A percentile compares a stretch with the other conserved stretches of the same genome.
These are phyloP conservation scores for Amphirosellinia nigrospora DNA, from an alignment of 495 filamentous ascomycete genomes.

Conservation along the genomic window DNA sequence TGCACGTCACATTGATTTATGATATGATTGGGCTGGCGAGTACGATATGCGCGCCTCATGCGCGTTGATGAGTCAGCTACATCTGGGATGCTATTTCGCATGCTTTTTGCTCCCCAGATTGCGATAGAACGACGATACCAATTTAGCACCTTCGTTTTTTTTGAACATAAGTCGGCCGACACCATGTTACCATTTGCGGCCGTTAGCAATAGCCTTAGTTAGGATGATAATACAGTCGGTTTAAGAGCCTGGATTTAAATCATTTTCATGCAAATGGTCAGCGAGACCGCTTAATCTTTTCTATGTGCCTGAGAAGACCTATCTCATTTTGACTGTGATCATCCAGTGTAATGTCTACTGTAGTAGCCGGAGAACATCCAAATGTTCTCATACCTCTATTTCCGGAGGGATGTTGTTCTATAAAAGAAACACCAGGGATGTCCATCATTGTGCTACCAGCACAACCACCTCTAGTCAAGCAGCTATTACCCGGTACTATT, in stretches of 20 bases:
- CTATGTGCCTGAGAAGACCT: background rate
- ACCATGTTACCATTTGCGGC: background rate
- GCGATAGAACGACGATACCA: slow-evolving; percentile 43
- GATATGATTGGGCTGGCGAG: background rate
- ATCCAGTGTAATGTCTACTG: background rate
- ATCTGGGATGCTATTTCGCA: slow-evolving; percentile 20
- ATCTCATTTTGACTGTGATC: background rate
- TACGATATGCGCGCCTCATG: background rate
- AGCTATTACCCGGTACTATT: slow-evolving; percentile 72
- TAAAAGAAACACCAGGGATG: background rate
- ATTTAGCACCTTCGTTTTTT: slow-evolving; percentile 29
- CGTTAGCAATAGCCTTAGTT: background rate
- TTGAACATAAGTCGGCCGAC: background rate
- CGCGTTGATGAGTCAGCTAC: background rate
- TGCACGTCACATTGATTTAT: slow-evolving; percentile 17
- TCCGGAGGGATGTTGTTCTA: background rate
- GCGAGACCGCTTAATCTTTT: background rate
- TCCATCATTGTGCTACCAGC: slow-evolving; percentile 36
- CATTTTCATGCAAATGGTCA: background rate
- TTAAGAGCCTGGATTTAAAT: background rate
- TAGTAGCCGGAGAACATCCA: background rate
- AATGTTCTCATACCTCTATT: background rate
- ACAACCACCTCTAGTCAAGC: slow-evolving; percentile 74
- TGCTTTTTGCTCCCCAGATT: slow-evolving; percentile 29
- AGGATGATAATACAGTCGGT: background rate